Evolutionary conservation across 768 basidiomycete genomes (phyloP).

Genomic region (Mycena metata): DNA sequence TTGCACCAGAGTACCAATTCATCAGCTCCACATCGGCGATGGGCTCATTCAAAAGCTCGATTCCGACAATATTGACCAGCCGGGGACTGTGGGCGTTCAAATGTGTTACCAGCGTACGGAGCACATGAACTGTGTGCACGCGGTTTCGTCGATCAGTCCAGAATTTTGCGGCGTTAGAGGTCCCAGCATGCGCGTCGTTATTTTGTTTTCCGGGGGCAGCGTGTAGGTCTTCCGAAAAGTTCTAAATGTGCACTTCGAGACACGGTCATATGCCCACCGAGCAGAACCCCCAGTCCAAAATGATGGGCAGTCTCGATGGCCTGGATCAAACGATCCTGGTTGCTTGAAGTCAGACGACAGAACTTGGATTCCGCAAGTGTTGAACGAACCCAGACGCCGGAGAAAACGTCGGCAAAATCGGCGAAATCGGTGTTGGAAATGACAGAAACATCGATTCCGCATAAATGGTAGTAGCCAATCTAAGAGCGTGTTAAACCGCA

Average conservation of each 20-base stretch:
- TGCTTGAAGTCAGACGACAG: constrained; percentile 2
- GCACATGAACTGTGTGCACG: constrained; percentile 61
- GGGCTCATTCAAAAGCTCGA: constrained; percentile 74
- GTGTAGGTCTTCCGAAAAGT: constrained; percentile 67
- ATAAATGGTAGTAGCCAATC: constrained; percentile 84
- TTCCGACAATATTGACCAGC: constrained; percentile 67
- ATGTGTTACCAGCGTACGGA: constrained; percentile 59
- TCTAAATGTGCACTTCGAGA: constrained; percentile 5
- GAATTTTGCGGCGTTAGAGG: constrained; percentile 65
- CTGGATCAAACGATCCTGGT: constrained; percentile 58
- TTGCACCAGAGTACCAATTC: constrained; percentile 73
- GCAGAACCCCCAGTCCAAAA: constrained; percentile 78
- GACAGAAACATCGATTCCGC: constrained; percentile 68
- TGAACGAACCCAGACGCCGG: constrained; percentile 70
- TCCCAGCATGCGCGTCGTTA: constrained; percentile 74
- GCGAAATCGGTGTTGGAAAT: constrained; percentile 77
- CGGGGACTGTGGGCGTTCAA: constrained; percentile 49
- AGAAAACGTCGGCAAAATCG: constrained; percentile 61
- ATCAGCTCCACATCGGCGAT: constrained; percentile 64
- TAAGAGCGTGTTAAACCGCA: constrained; percentile 40
- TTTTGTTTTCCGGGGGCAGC: constrained; percentile 85
- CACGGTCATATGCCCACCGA: constrained; percentile 58
- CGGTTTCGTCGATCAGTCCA: constrained; percentile 61
- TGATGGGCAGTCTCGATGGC: constrained; percentile 71
- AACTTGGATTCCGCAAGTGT: background rate